These are phyloP conservation scores for Nakazawaea pomicola DNA, from an alignment of 805 yeast species.

Conservation along the genomic window DNA sequence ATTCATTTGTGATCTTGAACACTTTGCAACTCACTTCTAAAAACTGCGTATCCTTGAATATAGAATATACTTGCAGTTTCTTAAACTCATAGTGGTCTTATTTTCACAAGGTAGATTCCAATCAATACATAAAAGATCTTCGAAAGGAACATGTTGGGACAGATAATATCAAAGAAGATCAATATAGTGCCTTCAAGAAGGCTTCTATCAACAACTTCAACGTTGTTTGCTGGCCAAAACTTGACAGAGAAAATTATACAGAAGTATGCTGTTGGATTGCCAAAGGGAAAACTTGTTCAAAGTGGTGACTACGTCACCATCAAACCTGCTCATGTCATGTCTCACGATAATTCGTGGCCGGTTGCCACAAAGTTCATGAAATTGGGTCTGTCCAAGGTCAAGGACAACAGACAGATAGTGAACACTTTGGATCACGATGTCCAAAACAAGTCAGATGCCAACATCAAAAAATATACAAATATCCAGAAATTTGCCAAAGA, in stretches of 20 bases:
- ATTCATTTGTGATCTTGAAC: background rate
- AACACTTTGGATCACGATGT: slow-evolving; percentile 98
- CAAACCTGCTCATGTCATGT: slow-evolving; percentile 96
- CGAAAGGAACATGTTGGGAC: too few species aligned
- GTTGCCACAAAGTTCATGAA: slow-evolving; percentile 96
- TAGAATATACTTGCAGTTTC: too few species aligned
- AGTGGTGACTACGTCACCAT: slow-evolving; percentile 95
- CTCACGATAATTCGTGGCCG: slow-evolving; percentile 99
- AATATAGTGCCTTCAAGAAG: slow-evolving; percentile 3
- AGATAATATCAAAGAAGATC: background rate
- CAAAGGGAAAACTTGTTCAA: slow-evolving; percentile 68
- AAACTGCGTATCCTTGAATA: too few species aligned
- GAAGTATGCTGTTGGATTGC: slow-evolving; percentile 81
- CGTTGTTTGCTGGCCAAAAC: slow-evolving; percentile 57
- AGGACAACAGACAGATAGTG: slow-evolving; percentile 86
- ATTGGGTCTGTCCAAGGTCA: slow-evolving; percentile 80
- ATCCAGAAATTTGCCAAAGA: slow-evolving; percentile 85
- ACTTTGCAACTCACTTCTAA: too few species aligned
- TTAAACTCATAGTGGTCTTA: too few species aligned
- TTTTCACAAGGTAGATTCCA: background rate
- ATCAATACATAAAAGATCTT: too few species aligned
- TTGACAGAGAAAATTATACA: slow-evolving; percentile 95
- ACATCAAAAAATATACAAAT: slow-evolving; percentile 80
- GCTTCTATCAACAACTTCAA: slow-evolving; percentile 8
- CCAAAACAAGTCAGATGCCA: slow-evolving; percentile 87